Evolutionary conservation across 2,329 filamentous ascomycete species (phyloP), one percentile per base, ranked within the genome.

Genomic region (Fragosphaeria purpurea): DNA sequence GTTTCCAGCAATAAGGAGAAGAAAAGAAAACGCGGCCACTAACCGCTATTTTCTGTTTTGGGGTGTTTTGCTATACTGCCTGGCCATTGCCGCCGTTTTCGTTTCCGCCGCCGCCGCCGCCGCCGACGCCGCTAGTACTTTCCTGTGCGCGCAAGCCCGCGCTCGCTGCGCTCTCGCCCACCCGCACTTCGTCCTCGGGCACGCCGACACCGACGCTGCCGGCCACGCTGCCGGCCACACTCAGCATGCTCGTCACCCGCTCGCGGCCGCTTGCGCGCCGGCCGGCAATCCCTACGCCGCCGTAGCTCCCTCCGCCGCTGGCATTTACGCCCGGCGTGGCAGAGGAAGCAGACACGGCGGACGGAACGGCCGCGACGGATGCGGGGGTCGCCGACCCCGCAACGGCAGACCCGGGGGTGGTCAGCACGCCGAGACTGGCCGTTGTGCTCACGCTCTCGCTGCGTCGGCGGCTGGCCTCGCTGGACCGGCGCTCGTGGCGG

Each of bases 141-240:
- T 53, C 50, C 44, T 50, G 51, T 3, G 44, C 53, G 2, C 50
- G 51, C 43, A 69, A 50, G 1, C 68, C 68, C 0, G 68, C 64
- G 57, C 75, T 80, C 1, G 77, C 75, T 1, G 79, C 79, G 55
- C 79, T 82, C 66, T 83, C 79, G 2, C 79, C 79, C 33, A 83
- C 77, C 47, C 71, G 70, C 42, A 83, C 63, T 60, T 80, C 78
- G 44, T 81, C 77, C 42, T 82, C 79, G 0, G 77, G 72, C 4
- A 80, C 77, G 2, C 77, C 77, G 0, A 79, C 70, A 5, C 66
- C 75, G 2, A 74, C 62, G 51, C 69, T 73, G 30, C 69, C 66
- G 1, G 67, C 56, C 5, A 70, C 60, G 51, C 74, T 78, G 30
- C 51, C 51, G 6, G 51, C 41, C 11, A 47, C 42, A 50, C 74